Base-by-base conservation (phyloP, 306 rosid genomes). In the Corylus heterophylla region DNA sequence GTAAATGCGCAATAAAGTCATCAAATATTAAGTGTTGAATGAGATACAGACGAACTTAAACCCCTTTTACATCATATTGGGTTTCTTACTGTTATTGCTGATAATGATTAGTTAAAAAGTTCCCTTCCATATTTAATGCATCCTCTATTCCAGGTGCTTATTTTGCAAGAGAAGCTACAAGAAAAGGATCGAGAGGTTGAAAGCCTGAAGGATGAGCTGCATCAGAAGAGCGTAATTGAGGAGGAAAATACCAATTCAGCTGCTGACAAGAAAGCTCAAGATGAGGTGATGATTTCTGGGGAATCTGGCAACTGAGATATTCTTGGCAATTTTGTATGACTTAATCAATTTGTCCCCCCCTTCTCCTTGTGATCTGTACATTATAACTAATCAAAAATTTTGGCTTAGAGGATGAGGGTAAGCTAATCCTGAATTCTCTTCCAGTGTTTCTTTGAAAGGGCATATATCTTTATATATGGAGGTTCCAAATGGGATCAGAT, bases 151-250 rank as follows among this genome's bases (percentile, higher is more conserved):
- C 87, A 95, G 98, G 96, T 89, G 52, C 64, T 84, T 27, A 78
- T 86, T 68, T 78, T 91, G 90, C 94, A 94, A 87, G 90, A 84
- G 82, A 90, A 87, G 82, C 82, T 92, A 55, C 86, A 84, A 48
- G 92, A 94, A 83, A 94, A 86, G 81, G 91, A 94, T 79, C 69
- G 48, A 25, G 91, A 90, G 64, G 80, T 94, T 61, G 63, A 83
- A 72, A 87, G 82, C 66, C 84, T 91, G 66, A 92, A 84, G 83
- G 81, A 84, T 54, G 91, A 88, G 76, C 64, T 78, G 81, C 89
- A 87, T 74, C 80, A 72, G 69, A 83, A 83, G 72, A 74, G 83
- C 35, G 39, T 49, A 14, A 20, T 59, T 7, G 89, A 45, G 54
- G 84, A 88, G 64, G 84, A 76, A 62, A 86, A 73, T 71, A 76